phyloP scores from a whole-genome alignment of 2,329 filamentous ascomycete genomes.

The Hymenoscyphus albidus region DNA sequence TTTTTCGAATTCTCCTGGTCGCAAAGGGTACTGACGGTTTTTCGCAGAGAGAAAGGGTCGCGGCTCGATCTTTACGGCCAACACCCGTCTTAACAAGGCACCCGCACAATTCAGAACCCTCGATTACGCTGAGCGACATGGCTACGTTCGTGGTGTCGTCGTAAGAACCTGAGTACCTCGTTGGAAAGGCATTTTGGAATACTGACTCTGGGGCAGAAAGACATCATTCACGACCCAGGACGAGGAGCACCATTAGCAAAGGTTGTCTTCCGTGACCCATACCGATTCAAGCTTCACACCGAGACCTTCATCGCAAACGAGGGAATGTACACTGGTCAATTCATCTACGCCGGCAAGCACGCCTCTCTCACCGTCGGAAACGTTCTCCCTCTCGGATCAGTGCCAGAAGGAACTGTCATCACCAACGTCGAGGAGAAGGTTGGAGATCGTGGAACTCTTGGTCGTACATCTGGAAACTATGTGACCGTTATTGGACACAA shows the following conservation, averaged over 20 bases:
- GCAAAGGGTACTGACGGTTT: too few species aligned
- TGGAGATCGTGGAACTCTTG: conserved; percentile 93
- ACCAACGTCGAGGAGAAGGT: conserved; percentile 99
- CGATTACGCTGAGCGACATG: conserved; percentile 96
- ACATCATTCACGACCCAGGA: conserved; percentile 96
- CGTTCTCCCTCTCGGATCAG: conserved; percentile 87
- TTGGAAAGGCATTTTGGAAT: not conserved
- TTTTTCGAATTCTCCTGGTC: too few species aligned
- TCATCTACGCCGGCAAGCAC: conserved; percentile 99
- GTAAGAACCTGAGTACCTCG: not conserved
- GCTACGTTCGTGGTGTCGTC: conserved; percentile 94
- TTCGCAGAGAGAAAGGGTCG: conserved; percentile 62
- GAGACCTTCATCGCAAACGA: conserved; percentile 99
- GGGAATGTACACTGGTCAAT: conserved; percentile 99
- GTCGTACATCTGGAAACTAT: conserved; percentile 98
- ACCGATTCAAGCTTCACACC: conserved; percentile 94
- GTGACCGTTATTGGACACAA: conserved; percentile 97
- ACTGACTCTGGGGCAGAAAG: conserved; percentile 50
- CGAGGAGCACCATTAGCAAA: conserved; percentile 97
- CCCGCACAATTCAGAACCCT: conserved; percentile 94
- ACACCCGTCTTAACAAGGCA: conserved; percentile 91
- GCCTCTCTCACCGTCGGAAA: conserved; percentile 95
- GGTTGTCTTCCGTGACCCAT: conserved; percentile 95
- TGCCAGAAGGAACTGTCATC: conserved; percentile 98
- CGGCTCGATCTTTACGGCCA: conserved; percentile 73